Evolutionary conservation across 208 protist genomes (phyloP).

Genomic region (Trypanosoma mega): DNA sequence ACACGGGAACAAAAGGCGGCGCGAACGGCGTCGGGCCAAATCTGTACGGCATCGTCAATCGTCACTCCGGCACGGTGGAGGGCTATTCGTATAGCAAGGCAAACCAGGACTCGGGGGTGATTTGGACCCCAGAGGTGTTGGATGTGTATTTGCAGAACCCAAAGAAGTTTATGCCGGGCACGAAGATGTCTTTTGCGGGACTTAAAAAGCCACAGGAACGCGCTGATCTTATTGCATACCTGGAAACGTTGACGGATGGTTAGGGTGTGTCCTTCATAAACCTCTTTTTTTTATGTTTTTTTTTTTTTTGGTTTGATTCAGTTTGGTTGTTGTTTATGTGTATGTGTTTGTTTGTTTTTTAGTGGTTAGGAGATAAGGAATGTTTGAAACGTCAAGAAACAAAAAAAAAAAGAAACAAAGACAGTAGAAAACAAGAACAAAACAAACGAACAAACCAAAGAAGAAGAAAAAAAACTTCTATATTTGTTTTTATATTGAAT

Average conservation of each 20-base stretch:
- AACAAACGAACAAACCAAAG: conserved; percentile 8
- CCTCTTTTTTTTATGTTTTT: conserved; percentile 12
- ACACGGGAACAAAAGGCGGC: conserved; percentile 86
- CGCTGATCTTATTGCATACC: conserved; percentile 94
- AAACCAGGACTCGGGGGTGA: conserved; percentile 91
- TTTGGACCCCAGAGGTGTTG: conserved; percentile 93
- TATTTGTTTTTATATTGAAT: conserved; percentile 16
- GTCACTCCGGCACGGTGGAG: conserved; percentile 88
- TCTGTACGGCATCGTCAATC: conserved; percentile 90
- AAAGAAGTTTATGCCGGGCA: conserved; percentile 98
- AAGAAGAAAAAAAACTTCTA: conserved; percentile 13
- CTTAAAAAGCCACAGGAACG: conserved; percentile 94
- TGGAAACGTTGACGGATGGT: conserved; percentile 72
- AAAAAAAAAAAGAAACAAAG: conserved; percentile 18
- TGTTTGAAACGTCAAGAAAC: conserved; percentile 2
- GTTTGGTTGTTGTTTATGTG: conserved; percentile 9
- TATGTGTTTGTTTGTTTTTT: conserved; percentile 16
- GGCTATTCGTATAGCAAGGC: conserved; percentile 95
- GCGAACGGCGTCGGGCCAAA: conserved; percentile 92
- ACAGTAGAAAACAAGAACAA: conserved; percentile 19
- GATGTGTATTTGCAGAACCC: conserved; percentile 96
- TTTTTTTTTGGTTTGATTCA: too few relatives aligned
- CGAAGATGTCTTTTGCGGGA: conserved; percentile 97
- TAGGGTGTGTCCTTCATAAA: too few relatives aligned
- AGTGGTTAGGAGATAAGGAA: not conserved